Evolutionary conservation across 2,329 filamentous ascomycete species (phyloP), one percentile per base, ranked within the genome.

Genomic region (Claviceps paspali): DNA sequence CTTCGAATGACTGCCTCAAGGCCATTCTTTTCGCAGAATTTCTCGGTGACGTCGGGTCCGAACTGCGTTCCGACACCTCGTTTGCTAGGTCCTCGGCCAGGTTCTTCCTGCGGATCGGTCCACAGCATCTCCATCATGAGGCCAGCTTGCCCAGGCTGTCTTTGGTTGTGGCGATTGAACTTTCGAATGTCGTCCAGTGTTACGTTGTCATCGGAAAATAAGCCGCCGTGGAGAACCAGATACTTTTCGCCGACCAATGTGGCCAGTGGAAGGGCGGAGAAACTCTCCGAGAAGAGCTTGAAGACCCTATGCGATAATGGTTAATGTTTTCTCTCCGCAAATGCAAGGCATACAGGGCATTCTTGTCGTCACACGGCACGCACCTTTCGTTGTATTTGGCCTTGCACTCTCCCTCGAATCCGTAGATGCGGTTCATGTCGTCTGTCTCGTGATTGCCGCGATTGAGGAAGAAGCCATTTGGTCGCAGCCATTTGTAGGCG

Each of bases 71-170:
- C 91, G 15, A 98, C 88, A 47, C 91, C 91, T 55, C 91, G 76
- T 69, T 98, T 98, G 67, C 86, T 94, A 31, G 91, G 91, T 7
- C 87, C 85, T 48, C 91, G 78, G 36, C 91, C 91, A 21, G 82
- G 78, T 48, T 77, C 70, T 1, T 82, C 71, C 57, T 98, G 91
- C 3, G 91, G 91, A 55, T 98, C 91, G 1, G 91, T 96, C 91
- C 91, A 98, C 33, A 98, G 73, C 91, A 98, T 98, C 62, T 98
- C 91, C 91, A 98, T 98, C 91, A 98, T 98, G 50, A 98, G 64
- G 11, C 91, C 91, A 34, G 82, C 65, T 58, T 98, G 91, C 23
- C 91, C 91, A 3, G 91, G 88, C 52, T 96, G 88, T 43, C 84
- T 73, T 61, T 96, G 91, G 56, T 74, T 77, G 62, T 95, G 87